These are phyloP conservation scores for Cyanodermella asteris DNA, from an alignment of 2,329 filamentous ascomycete genomes.

Conservation along the genomic window DNA sequence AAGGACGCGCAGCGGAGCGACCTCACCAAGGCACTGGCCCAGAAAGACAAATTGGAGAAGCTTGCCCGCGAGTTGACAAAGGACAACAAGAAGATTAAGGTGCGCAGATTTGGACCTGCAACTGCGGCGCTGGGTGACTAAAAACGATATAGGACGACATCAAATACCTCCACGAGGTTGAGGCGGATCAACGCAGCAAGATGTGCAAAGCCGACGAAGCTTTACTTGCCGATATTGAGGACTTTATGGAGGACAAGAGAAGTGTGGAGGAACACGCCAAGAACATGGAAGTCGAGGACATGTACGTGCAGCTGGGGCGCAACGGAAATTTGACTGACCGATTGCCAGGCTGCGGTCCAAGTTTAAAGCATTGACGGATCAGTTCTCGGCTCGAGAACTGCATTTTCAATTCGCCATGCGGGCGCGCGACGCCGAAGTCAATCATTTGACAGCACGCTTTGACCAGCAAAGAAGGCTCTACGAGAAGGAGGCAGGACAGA, in stretches of 20 bases:
- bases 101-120: no score
- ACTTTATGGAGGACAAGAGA: slow-evolving; percentile 71
- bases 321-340: slow-evolving; percentile 5
- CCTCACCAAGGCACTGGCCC: slow-evolving; percentile 65
- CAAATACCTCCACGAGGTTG: slow-evolving; percentile 1
- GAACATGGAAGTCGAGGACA: slow-evolving; percentile 71
- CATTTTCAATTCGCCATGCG: slow-evolving; percentile 84
- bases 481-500: slow-evolving; percentile 58
- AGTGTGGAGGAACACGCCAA: slow-evolving; percentile 59
- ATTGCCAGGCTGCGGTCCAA: slow-evolving; percentile 39
- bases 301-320: slow-evolving; percentile 34
- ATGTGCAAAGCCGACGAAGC: background rate
- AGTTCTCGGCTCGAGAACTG: slow-evolving; percentile 85
- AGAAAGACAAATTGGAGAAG: slow-evolving; percentile 95
- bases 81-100: slow-evolving; percentile 97
- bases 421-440: slow-evolving; percentile 87
- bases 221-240: no score
- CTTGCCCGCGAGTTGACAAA: slow-evolving; percentile 82
- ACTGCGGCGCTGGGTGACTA: no score
- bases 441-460: slow-evolving; percentile 69
- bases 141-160: slow-evolving; percentile 1
- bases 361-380: slow-evolving; percentile 81
- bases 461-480: slow-evolving; percentile 80
- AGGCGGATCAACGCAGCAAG: background rate
- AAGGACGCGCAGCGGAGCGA: slow-evolving; percentile 79